Conservation (phyloP, 2,329 filamentous ascomycete species). For the Macrophomina tecta region DNA sequence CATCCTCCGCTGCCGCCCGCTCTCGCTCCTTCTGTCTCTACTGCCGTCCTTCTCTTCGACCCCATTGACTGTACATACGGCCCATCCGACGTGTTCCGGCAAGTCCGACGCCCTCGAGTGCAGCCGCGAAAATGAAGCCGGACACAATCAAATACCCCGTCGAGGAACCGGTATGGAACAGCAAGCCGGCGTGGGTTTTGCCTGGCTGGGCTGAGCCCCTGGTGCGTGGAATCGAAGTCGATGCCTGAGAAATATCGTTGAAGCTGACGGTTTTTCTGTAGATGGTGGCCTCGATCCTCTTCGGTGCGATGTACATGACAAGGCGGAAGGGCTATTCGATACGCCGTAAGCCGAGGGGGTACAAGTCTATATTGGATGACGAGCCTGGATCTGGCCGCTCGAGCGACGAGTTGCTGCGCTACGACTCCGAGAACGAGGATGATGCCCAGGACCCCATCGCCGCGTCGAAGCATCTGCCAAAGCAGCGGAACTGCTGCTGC, state of each 20-base stretch:
- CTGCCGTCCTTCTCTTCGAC: background rate
- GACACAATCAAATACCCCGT: conserved; percentile 30
- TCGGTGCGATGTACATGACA: conserved; percentile 57
- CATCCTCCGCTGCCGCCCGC: background rate
- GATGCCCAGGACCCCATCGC: conserved; percentile 42
- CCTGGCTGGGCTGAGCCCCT: conserved; percentile 51
- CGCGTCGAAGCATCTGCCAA: conserved; percentile 51
- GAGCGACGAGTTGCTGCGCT: conserved; percentile 48
- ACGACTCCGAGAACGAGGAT: conserved; percentile 45
- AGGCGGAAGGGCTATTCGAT: conserved; percentile 53
- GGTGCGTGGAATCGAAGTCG: conserved; percentile 35
- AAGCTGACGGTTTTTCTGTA: conserved; percentile 32
- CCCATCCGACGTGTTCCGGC: background rate
- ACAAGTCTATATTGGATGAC: conserved; percentile 43
- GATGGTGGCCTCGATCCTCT: conserved; percentile 59
- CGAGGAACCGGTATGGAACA: conserved; percentile 45
- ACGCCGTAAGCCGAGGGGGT: conserved; percentile 37
- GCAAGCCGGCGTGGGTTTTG: conserved; percentile 49
- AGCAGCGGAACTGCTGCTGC: conserved; percentile 59
- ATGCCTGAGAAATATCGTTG: background rate
- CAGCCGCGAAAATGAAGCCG: conserved; percentile 16
- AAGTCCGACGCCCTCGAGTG: background rate
- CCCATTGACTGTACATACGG: background rate
- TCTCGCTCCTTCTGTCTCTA: background rate
- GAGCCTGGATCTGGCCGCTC: conserved; percentile 42